Evolutionary conservation across 1,139 yeast genomes (phyloP), one percentile per base, ranked within the genome.

Genomic region (Petasospora rhodanensis): DNA sequence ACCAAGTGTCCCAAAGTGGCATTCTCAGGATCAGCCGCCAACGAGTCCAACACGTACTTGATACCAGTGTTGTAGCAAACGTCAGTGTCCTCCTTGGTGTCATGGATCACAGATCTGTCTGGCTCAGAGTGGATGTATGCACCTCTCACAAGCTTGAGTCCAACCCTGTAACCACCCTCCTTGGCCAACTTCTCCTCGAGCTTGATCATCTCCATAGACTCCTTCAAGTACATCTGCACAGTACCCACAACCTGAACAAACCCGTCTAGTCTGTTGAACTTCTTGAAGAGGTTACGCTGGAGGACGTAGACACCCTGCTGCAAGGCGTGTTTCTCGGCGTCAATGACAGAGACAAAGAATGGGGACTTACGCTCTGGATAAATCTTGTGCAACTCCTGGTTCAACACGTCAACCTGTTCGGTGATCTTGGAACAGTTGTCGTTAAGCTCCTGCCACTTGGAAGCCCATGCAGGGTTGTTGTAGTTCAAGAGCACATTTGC

Each of bases 121-220:
- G 81, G 73, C 62, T 91, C 97, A 4, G 95, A 77, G 58, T 89
- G 96, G 43, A 89, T 76, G 64, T 91, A 91, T 7, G 98, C 98
- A 44, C 98, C 98, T 58, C 98, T 77, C n/a, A 91, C 98, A 37
- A 91, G 70, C 60, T 91, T 91, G 64, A 87, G 68, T 14, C 96
- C 97, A 42, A 87, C 63, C 54, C 83, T 73, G 60, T 87, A 89
- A 39, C 70, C 67, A 41, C 72, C 70, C 39, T 70, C 59, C 40
- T 61, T 51, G 11, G 97, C 96, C 41, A 78, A 65, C 42, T 67
- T 62, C 46, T 77, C 74, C 55, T 89, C 96, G 28, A 61, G 45
- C 22, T 74, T 61, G 45, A 89, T 65, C 47, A 83, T 71, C 18
- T 68, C 68, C 2, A 79, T 59, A 1, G 95, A 76, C 43, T 79